phyloP scores from a whole-genome alignment of 106 monocot genomes.

The Platanthera guangdongensis region DNA sequence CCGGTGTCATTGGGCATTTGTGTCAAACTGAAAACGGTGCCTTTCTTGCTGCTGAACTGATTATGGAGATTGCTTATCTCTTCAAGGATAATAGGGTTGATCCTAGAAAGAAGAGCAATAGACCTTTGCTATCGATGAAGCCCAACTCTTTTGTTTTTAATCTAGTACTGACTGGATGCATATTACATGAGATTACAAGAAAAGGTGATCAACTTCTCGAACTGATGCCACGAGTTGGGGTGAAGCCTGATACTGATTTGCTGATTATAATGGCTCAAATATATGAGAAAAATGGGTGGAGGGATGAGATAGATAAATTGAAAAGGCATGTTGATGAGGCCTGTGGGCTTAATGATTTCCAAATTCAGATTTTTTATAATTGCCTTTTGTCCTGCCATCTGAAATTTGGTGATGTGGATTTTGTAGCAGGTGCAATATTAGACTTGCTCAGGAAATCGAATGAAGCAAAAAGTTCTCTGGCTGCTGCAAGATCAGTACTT shows the following conservation, averaged over 20 bases:
- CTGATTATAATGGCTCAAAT: conserved; percentile 72
- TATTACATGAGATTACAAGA: conserved; percentile 5
- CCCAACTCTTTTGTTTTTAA: conserved; percentile 9
- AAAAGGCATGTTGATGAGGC: conserved; percentile 60
- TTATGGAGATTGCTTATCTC: conserved; percentile 64
- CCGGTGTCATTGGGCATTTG: conserved; percentile 57
- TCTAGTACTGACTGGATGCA: conserved; percentile 6
- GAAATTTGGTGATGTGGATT: conserved; percentile 65
- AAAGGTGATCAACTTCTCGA: conserved; percentile 54
- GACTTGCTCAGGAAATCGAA: conserved; percentile 74
- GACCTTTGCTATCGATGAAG: conserved; percentile 22
- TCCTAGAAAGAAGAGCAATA: conserved; percentile 67
- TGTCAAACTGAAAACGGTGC: conserved; percentile 50
- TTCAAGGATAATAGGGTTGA: conserved; percentile 80
- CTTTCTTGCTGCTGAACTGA: conserved; percentile 69
- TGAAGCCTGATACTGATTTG: conserved; percentile 49
- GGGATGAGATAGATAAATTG: conserved; percentile 67
- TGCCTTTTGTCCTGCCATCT: conserved; percentile 80
- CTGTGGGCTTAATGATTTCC: conserved; percentile 35
- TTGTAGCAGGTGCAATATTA: conserved; percentile 58
- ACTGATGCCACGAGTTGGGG: conserved; percentile 66
- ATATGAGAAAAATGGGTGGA: conserved; percentile 75
- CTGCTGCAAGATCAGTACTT: conserved; percentile 52
- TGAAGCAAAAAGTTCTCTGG: conserved; percentile 63
- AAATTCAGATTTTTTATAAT: conserved; percentile 71